These are phyloP conservation scores for Sclerotinia glacialis DNA, from an alignment of 2,329 filamentous ascomycete species.

Conservation along the genomic window DNA sequence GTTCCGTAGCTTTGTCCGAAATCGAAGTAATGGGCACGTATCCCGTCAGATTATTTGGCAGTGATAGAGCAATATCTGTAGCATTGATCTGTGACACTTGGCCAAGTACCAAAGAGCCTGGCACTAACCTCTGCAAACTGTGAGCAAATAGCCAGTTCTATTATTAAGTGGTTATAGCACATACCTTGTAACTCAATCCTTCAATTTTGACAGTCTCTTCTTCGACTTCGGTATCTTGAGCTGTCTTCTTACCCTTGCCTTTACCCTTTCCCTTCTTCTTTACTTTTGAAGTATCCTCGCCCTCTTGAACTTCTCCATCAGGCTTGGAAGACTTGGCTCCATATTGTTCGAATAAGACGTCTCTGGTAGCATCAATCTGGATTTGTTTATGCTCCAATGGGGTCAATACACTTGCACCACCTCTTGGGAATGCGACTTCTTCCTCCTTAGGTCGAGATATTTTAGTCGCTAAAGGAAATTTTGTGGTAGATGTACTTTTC, in stretches of 20 bases:
- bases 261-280: conserved; percentile 51
- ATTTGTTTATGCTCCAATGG: conserved; percentile 97
- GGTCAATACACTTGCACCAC: conserved; percentile 85
- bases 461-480: conserved; percentile 32
- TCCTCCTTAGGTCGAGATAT: conserved; percentile 63
- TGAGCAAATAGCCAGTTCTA: conserved; percentile 37
- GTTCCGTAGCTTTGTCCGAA: conserved; percentile 73
- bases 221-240: conserved; percentile 48
- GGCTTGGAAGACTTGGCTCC: conserved; percentile 49
- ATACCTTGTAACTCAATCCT: conserved; percentile 83
- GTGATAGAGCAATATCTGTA: conserved; percentile 73
- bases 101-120: conserved; percentile 84
- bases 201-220: conserved; percentile 69
- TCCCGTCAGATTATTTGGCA: conserved; percentile 90
- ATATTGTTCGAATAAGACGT: conserved; percentile 85
- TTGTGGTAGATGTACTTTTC: conserved; percentile 28
- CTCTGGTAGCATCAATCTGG: conserved; percentile 84
- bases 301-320: conserved; percentile 37
- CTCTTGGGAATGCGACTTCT: conserved; percentile 87
- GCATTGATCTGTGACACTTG: conserved; percentile 79
- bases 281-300: conserved; percentile 31
- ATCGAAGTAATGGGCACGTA: conserved; percentile 91
- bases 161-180: conserved; percentile 28
- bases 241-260: conserved; percentile 51
- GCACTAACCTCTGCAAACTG: conserved; percentile 65